Evolutionary conservation across 2,329 filamentous ascomycete genomes (phyloP), one percentile per base, ranked within the genome.

Genomic region (Fusarium sp.): DNA sequence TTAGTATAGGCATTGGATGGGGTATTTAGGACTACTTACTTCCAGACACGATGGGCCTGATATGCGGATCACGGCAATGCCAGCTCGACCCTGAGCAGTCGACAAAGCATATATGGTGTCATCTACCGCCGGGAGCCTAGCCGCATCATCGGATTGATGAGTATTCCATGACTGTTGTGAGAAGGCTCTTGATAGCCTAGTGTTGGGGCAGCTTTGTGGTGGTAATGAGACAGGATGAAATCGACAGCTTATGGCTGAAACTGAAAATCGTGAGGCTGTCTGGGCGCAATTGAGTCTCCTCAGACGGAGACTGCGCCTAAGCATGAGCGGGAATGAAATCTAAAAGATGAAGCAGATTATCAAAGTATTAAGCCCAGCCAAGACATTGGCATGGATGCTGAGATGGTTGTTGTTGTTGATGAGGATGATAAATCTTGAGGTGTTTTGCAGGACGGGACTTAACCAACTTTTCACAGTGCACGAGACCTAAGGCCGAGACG

Each of bases 71-170:
- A 98, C 92, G 2, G 96, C 96, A 80, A 99, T 98, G 1, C 95
- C 96, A 50, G 94, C 95, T 80, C 91, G 91, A 1, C 96, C 96
- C 13, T 93, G 87, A 0, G 94, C 94, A 1, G 95, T 97, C 0
- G 96, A 98, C 1, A 98, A 85, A 0, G 96, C 96, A 82, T 97
- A 98, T 62, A 99, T 97, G 1, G 96, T 98, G 66, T 90, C 87
- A 8, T 77, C 79, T 11, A 75, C 61, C 4, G 70, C 66, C 3
- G 80, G 73, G 11, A 80, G 70, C 9, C 62, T 62, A 3, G 72
- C 62, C 13, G 50, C 16, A 11, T 47, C 37, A 31, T 58, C 56
- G 22, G 64, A 58, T n/a, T 35, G 60, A 16, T 68, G 56, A 54
- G 29, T 24, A 45, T 52, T 29, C 64, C 66, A 67, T 67, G 64